A percentile compares a stretch with the other conserved stretches of the same genome.
These are phyloP conservation scores for Rhizophlyctis rosea DNA, from an alignment of 192 early-diverging fungal genomes.

Conservation along the genomic window DNA sequence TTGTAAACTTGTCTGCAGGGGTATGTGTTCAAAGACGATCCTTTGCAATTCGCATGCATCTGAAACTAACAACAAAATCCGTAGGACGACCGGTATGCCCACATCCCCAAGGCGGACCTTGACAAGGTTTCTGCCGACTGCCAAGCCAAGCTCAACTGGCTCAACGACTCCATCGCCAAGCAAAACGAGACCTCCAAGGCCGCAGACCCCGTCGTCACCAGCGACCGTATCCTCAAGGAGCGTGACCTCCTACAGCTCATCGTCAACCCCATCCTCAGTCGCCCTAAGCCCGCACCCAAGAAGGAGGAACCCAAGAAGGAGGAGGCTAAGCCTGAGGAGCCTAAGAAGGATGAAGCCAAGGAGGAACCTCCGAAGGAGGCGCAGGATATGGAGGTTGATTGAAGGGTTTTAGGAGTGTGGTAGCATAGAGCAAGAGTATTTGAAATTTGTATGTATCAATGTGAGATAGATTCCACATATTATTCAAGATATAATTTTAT, in stretches of 20 bases:
- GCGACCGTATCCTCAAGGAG: conserved; percentile 72
- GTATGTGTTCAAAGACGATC: conserved; percentile 14
- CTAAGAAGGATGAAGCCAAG: conserved; percentile 40
- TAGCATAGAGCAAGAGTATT: no score
- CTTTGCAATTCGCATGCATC: no score
- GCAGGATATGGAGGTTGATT: conserved; percentile 69
- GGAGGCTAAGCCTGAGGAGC: conserved; percentile 30
- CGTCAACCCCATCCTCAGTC: conserved; percentile 78
- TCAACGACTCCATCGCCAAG: conserved; percentile 75
- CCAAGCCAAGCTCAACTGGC: conserved; percentile 79
- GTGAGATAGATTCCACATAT: no score
- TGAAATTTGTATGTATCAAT: no score
- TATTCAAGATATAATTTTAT: no score
- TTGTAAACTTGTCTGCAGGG: conserved; percentile 65
- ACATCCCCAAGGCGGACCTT: conserved; percentile 84
- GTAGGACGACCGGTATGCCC: conserved; percentile 82
- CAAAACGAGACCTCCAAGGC: conserved; percentile 74
- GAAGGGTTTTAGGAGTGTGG: no score
- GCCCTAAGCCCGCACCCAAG: conserved; percentile 84
- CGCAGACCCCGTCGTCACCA: conserved; percentile 66
- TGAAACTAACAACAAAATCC: no score
- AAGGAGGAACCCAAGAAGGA: conserved; percentile 40
- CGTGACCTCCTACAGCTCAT: conserved; percentile 61
- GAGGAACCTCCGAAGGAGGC: conserved; percentile 34
- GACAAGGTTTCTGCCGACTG: conserved; percentile 74